Conservation (phyloP, 352 stramenopile species). For the Phytopythium mirpurense region DNA sequence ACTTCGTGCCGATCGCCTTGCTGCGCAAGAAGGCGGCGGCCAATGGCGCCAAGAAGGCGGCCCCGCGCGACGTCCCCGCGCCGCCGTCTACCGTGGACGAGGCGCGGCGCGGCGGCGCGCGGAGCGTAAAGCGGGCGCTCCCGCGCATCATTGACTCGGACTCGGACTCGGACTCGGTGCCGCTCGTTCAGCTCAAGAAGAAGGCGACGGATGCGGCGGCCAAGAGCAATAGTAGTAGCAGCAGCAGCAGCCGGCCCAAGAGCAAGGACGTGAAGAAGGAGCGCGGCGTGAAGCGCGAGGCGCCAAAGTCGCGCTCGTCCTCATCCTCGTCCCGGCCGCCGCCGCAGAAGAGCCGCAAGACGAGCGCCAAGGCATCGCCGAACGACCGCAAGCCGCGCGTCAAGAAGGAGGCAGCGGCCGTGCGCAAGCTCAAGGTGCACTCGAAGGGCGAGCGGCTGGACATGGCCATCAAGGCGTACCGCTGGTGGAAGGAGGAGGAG, state of each 20-base stretch:
- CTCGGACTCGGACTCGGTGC: conserved; percentile 74
- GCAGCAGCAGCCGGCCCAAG: conserved; percentile 13
- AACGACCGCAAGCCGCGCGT: conserved; percentile 26
- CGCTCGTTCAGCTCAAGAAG: conserved; percentile 84
- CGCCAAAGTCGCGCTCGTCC: conserved; percentile 18
- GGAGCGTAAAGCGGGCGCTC: conserved; percentile 24
- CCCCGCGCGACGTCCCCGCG: background rate
- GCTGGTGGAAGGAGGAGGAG: conserved; percentile 98
- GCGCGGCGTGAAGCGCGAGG: conserved; percentile 54
- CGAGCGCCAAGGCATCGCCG: conserved; percentile 30
- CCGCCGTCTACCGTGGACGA: background rate
- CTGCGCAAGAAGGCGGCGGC: conserved; percentile 46
- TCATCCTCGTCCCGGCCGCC: conserved; percentile 4
- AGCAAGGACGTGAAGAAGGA: conserved; percentile 46
- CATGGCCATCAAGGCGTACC: conserved; percentile 97
- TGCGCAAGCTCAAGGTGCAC: conserved; percentile 91
- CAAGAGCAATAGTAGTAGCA: conserved; percentile 11
- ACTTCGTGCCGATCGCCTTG: conserved; percentile 65
- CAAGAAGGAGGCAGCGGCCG: conserved; percentile 43
- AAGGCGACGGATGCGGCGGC: conserved; percentile 8
- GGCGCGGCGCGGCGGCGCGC: conserved; percentile 9
- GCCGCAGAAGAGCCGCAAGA: conserved; percentile 42
- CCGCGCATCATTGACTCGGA: conserved; percentile 34
- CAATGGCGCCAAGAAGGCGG: conserved; percentile 9
- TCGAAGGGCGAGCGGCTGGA: conserved; percentile 93